Evolutionary conservation across 257 asterid species (phyloP).

Genomic region (Primulina eburnea): DNA sequence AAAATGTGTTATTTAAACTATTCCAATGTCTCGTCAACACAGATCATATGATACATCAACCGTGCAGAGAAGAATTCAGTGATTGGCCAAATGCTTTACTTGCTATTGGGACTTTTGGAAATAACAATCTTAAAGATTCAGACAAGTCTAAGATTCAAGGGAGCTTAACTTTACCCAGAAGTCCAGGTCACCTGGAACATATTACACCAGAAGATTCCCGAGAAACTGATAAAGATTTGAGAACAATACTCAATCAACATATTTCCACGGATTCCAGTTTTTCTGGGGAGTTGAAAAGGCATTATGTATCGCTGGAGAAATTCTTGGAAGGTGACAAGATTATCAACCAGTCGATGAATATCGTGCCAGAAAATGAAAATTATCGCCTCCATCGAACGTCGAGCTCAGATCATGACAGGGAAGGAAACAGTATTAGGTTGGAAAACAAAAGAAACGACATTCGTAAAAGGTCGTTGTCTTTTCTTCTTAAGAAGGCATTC

Average conservation of each 20-base stretch:
- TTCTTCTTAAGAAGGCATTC: slow-evolving; percentile 58
- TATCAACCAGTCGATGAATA: slow-evolving; percentile 8
- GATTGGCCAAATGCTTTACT: slow-evolving; percentile 77
- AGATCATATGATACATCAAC: slow-evolving; percentile 30
- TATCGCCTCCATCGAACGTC: slow-evolving; percentile 22
- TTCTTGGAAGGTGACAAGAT: slow-evolving; percentile 29
- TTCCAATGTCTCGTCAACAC: neutral
- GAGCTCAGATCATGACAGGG: slow-evolving; percentile 26
- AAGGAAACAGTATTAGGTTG: slow-evolving; percentile 31
- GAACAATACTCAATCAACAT: slow-evolving; percentile 24
- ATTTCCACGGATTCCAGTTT: slow-evolving; percentile 11
- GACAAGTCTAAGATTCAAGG: slow-evolving; percentile 23
- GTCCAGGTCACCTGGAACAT: slow-evolving; percentile 23
- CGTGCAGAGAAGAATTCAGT: slow-evolving; percentile 59
- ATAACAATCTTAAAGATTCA: slow-evolving; percentile 27
- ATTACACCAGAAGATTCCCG: slow-evolving; percentile 30
- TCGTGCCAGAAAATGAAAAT: slow-evolving; percentile 19
- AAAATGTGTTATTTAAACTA: neutral
- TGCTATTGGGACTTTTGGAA: slow-evolving; percentile 85
- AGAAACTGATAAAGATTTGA: slow-evolving; percentile 38
- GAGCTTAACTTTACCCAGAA: neutral
- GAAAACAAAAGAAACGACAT: slow-evolving; percentile 33
- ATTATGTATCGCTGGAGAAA: slow-evolving; percentile 31
- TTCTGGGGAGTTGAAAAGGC: slow-evolving; percentile 31
- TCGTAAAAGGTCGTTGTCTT: slow-evolving; percentile 46